These are phyloP conservation scores for Fusarium keratoplasticum DNA, from an alignment of 2,329 filamentous ascomycete species.

Conservation along the genomic window DNA sequence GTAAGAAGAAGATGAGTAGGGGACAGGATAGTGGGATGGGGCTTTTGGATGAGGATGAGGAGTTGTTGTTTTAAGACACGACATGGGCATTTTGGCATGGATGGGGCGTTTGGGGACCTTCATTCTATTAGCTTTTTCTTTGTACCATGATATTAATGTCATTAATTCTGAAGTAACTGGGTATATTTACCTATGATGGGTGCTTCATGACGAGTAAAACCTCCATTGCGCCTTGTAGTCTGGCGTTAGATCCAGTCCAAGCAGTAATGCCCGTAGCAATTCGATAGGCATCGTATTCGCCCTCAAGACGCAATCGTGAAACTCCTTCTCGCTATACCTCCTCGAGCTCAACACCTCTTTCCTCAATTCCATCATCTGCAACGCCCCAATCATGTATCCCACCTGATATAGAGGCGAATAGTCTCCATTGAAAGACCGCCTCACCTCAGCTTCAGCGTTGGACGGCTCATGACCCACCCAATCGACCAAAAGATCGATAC, in stretches of 20 bases:
- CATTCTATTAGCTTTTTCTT: constrained; percentile 41
- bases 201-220: constrained; percentile 50
- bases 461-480: constrained; percentile 69
- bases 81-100: constrained; percentile 6
- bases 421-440: constrained; percentile 65
- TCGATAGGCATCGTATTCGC: constrained; percentile 67
- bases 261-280: constrained; percentile 61
- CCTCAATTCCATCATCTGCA: constrained; percentile 65
- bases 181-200: not conserved
- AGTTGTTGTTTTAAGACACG: constrained; percentile 44
- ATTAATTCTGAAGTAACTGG: not conserved
- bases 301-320: constrained; percentile 65
- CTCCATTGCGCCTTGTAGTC: constrained; percentile 62
- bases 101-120: constrained; percentile 23
- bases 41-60: constrained; percentile 65
- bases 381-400: constrained; percentile 69
- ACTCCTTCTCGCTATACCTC: constrained; percentile 61
- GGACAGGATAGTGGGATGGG: constrained; percentile 67
- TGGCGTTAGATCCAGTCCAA: constrained; percentile 52
- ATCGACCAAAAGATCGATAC: constrained; percentile 67
- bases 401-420: constrained; percentile 70
- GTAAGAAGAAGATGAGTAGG: constrained; percentile 55
- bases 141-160: constrained; percentile 2
- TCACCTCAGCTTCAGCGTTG: constrained; percentile 70
- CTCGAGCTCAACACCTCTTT: constrained; percentile 58